Conservation (phyloP, 2,329 filamentous ascomycete genomes). For the Sporothrix sp. region DNA sequence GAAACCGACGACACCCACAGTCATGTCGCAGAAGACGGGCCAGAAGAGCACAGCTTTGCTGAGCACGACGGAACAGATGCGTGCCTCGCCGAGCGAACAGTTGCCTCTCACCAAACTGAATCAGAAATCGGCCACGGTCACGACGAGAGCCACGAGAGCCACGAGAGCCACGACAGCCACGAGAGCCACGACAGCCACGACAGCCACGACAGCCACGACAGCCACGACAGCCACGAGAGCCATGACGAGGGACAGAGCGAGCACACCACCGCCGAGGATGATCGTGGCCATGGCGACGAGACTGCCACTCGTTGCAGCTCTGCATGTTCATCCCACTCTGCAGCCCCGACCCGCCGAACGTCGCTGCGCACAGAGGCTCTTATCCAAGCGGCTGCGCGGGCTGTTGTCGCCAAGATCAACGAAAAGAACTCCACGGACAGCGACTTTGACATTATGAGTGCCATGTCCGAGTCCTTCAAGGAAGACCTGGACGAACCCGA, state of each 20-base stretch:
- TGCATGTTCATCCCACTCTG: conserved; percentile 10
- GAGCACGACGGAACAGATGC: conserved; percentile 6
- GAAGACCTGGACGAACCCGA: not conserved
- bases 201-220: not conserved
- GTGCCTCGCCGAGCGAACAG: not conserved
- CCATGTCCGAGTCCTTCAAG: not conserved
- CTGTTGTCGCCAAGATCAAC: conserved; percentile 40
- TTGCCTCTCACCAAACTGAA: not conserved
- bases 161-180: not conserved
- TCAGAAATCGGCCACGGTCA: not conserved
- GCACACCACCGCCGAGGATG: not conserved
- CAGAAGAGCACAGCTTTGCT: not conserved
- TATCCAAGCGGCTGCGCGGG: conserved; percentile 43
- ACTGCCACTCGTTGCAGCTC: not conserved
- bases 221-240: conserved; percentile 7
- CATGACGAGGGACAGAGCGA: not conserved
- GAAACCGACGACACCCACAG: not conserved
- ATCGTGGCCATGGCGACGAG: not conserved
- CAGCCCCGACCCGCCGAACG: conserved; percentile 26
- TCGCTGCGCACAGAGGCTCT: conserved; percentile 40
- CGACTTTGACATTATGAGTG: not conserved
- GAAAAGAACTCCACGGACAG: conserved; percentile 22
- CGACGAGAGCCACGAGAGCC: not conserved
- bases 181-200: not conserved
- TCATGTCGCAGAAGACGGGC: not conserved